Evolutionary conservation across 805 yeast genomes (phyloP).

Genomic region (Hanseniaspora jakobsenii): DNA sequence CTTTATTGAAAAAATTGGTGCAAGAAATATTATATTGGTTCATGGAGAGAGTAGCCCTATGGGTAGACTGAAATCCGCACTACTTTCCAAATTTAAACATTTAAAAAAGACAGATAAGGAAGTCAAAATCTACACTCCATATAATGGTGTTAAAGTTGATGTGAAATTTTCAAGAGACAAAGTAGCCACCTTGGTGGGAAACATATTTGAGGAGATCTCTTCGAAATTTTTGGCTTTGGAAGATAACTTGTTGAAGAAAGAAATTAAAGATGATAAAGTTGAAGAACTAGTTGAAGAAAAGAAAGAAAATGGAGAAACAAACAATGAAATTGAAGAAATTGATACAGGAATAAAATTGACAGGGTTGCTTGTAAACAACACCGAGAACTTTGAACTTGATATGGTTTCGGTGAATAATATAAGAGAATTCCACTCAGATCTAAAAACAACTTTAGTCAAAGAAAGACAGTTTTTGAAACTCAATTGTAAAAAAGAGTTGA

Average conservation of each 20-base stretch:
- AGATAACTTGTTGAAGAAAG: background rate
- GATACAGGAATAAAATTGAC: conserved; percentile 36
- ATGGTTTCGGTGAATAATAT: conserved; percentile 75
- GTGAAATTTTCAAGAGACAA: conserved; percentile 73
- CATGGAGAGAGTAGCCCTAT: conserved; percentile 98
- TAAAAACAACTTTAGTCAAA: conserved; percentile 71
- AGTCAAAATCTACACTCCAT: conserved; percentile 82
- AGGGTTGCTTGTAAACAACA: conserved; percentile 71
- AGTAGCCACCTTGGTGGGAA: conserved; percentile 64
- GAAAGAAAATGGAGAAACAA: conserved; percentile 37
- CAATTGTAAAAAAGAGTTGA: conserved; percentile 66
- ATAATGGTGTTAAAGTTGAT: conserved; percentile 70
- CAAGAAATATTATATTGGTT: conserved; percentile 75
- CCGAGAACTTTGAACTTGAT: conserved; percentile 74
- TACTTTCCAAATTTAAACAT: conserved; percentile 71
- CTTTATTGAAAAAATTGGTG: conserved; percentile 78
- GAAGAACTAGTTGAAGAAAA: conserved; percentile 65
- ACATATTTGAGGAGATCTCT: conserved; percentile 37
- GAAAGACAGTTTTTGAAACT: conserved; percentile 71
- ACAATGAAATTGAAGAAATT: conserved; percentile 31
- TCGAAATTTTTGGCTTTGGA: conserved; percentile 7
- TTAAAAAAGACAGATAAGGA: conserved; percentile 79
- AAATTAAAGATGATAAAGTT: conserved; percentile 32
- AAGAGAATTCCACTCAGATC: conserved; percentile 67
- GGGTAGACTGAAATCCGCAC: conserved; percentile 92